These are phyloP conservation scores for Papiliotrema laurentii DNA, from an alignment of 1,284 basidiomycete species.

Conservation along the genomic window DNA sequence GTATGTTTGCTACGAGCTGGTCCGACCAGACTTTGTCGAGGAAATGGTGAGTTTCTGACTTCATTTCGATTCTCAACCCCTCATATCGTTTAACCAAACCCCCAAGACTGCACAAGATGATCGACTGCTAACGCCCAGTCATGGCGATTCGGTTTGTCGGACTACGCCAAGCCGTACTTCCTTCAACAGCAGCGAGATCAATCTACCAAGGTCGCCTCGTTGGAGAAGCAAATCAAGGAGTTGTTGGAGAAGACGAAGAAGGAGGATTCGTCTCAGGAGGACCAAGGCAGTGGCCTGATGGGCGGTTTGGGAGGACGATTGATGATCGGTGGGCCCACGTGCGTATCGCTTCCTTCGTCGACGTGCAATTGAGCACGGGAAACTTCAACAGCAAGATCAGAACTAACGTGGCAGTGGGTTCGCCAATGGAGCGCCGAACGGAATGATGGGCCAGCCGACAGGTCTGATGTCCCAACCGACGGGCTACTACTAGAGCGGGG, in stretches of 20 bases:
- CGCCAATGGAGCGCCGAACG: slow-evolving; percentile 20
- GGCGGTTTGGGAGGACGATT: slow-evolving; percentile 46
- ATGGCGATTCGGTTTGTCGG: slow-evolving; percentile 91
- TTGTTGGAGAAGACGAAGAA: slow-evolving; percentile 39
- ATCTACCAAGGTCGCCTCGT: slow-evolving; percentile 29
- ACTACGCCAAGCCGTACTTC: slow-evolving; percentile 93
- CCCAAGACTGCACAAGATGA: background rate
- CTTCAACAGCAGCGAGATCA: slow-evolving; percentile 72
- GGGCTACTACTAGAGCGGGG: slow-evolving; percentile 41
- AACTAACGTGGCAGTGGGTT: slow-evolving; percentile 17
- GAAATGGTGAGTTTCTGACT: slow-evolving; percentile 57
- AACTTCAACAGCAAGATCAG: no score
- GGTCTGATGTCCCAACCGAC: slow-evolving; percentile 45
- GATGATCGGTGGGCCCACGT: slow-evolving; percentile 45
- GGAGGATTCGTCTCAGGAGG: slow-evolving; percentile 27
- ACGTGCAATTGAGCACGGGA: no score
- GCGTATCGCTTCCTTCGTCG: slow-evolving; percentile 11
- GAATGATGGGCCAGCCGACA: slow-evolving; percentile 15
- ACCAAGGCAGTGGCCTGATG: slow-evolving; percentile 22
- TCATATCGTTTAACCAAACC: background rate
- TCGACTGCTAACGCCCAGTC: slow-evolving; percentile 47
- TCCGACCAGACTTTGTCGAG: slow-evolving; percentile 86
- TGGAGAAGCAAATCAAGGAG: slow-evolving; percentile 47
- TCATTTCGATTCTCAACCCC: background rate
- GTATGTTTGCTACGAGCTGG: slow-evolving; percentile 86